Percentiles rank a stretch among this genome's conserved stretches.
These are phyloP conservation scores for Rhodamnia rubescens DNA, from an alignment of 345 rosid genomes.

Conservation along the genomic window DNA sequence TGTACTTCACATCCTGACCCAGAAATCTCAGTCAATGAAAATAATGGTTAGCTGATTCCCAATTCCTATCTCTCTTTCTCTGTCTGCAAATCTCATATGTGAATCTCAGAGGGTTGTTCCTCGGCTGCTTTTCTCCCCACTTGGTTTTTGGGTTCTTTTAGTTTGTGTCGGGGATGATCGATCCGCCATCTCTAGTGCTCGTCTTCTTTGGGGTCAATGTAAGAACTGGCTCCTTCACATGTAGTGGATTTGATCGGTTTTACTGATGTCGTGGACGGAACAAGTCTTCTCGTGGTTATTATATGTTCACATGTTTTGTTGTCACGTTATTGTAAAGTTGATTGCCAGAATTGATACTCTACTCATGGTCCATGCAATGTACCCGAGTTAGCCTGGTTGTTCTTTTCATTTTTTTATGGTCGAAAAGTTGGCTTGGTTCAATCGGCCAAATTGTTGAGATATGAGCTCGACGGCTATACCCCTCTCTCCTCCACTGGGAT, in stretches of 20 bases:
- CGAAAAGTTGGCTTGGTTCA: background rate
- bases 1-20: constrained; percentile 21
- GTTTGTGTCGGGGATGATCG: background rate
- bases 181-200: background rate
- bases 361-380: background rate
- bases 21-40: background rate
- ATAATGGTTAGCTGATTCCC: background rate
- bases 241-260: background rate
- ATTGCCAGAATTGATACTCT: background rate
- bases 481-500: background rate
- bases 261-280: background rate
- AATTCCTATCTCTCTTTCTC: background rate
- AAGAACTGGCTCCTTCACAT: background rate
- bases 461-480: background rate
- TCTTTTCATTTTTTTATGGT: background rate
- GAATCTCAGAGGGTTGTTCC: background rate
- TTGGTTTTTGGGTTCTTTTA: no score
- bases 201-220: background rate
- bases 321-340: background rate
- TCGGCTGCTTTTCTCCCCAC: background rate
- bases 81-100: background rate
- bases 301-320: background rate
- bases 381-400: background rate
- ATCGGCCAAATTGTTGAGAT: background rate
- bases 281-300: background rate